A percentile compares a stretch with the other conserved stretches of the same genome.
phyloP scores from a whole-genome alignment of 495 filamentous ascomycete species.

The Platismatia glauca region DNA sequence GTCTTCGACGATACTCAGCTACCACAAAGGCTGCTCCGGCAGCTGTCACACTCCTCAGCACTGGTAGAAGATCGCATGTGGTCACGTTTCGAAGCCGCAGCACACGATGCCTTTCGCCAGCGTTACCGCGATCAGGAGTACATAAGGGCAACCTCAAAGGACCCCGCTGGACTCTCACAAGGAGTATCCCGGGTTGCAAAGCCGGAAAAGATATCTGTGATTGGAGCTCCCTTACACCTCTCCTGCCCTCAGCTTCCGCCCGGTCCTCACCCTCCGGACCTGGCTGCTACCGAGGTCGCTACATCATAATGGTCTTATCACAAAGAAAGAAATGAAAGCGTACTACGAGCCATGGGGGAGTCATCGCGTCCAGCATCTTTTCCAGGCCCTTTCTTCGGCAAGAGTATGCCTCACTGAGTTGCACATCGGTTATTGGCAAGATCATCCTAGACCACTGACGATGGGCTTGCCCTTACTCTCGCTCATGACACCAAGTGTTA shows the following conservation, averaged over 20 bases:
- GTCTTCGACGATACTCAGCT: constrained; percentile 1
- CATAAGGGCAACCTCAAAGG: not conserved
- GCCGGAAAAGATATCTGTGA: not conserved
- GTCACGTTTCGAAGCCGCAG: not conserved
- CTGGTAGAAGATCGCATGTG: not conserved
- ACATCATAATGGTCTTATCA: constrained; percentile 3
- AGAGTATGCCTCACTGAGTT: not conserved
- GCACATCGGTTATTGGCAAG: not conserved
- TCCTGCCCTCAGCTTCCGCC: not conserved
- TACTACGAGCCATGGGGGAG: not conserved
- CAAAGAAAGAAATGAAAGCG: not conserved
- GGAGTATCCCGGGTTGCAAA: not conserved
- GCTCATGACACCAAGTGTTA: not conserved
- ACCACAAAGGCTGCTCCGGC: not conserved
- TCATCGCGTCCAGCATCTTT: not conserved
- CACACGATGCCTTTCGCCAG: not conserved
- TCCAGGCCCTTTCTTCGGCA: not conserved
- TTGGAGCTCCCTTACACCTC: not conserved
- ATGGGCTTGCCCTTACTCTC: not conserved
- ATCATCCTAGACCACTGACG: not conserved
- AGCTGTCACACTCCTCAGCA: not conserved
- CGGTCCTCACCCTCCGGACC: not conserved
- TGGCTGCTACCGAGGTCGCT: not conserved
- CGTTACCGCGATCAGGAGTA: not conserved
- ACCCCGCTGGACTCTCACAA: not conserved